Conservation (phyloP, 768 basidiomycete genomes). For the Termitomyces sp. region DNA sequence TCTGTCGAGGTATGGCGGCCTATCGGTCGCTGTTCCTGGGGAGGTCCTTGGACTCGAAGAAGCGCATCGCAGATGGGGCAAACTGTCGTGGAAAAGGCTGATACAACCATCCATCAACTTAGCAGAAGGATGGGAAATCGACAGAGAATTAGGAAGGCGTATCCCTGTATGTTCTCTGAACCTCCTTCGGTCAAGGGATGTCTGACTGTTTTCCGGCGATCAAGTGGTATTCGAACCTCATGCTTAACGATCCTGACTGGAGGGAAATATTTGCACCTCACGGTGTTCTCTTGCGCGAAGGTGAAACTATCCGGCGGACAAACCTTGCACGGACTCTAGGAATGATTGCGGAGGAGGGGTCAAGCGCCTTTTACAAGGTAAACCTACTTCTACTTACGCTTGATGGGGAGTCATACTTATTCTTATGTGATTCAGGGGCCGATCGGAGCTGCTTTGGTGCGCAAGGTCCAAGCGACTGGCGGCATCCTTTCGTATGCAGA, state of each 20-base stretch:
- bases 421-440: slow-evolving; percentile 47
- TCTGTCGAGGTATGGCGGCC: slow-evolving; percentile 66
- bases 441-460: slow-evolving; percentile 76
- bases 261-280: slow-evolving; percentile 76
- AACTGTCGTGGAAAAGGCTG: slow-evolving; percentile 72
- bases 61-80: slow-evolving; percentile 82
- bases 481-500: slow-evolving; percentile 81
- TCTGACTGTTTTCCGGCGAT: background rate
- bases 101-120: slow-evolving; percentile 73
- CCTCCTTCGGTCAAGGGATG: background rate
- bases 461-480: slow-evolving; percentile 66
- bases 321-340: slow-evolving; percentile 78
- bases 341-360: slow-evolving; percentile 70
- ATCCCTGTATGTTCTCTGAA: slow-evolving; percentile 51
- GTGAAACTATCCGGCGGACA: slow-evolving; percentile 66
- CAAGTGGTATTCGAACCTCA: slow-evolving; percentile 47
- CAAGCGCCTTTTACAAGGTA: slow-evolving; percentile 81
- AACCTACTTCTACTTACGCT: slow-evolving; percentile 9
- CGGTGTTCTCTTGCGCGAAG: slow-evolving; percentile 67
- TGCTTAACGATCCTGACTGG: slow-evolving; percentile 75
- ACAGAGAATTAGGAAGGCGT: slow-evolving; percentile 69
- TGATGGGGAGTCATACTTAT: slow-evolving; percentile 11
- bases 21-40: slow-evolving; percentile 88
- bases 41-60: slow-evolving; percentile 86
- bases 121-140: slow-evolving; percentile 78